Evolutionary conservation across 2,329 filamentous ascomycete genomes (phyloP).

Genomic region (Bipolaris zeicola): DNA sequence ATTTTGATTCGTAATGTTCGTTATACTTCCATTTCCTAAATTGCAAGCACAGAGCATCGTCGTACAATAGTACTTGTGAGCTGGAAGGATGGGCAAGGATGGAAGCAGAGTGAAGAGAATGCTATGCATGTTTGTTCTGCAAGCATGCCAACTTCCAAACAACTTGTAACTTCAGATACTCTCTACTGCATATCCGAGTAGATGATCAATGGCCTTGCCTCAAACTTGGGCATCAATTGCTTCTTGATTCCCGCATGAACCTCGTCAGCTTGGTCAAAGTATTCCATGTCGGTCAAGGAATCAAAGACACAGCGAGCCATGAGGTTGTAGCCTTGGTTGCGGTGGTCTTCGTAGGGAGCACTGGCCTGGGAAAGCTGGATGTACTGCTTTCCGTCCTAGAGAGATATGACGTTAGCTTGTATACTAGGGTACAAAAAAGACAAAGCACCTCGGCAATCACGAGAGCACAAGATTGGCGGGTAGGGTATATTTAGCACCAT

Average conservation of each 20-base stretch:
- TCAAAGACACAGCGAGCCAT: constrained; percentile 68
- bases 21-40: background rate
- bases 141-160: background rate
- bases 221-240: constrained; percentile 34
- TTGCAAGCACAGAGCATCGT: background rate
- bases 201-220: constrained; percentile 34
- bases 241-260: constrained; percentile 60
- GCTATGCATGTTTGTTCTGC: background rate
- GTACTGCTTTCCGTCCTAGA: constrained; percentile 72
- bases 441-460: background rate
- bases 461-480: background rate
- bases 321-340: constrained; percentile 69
- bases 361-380: constrained; percentile 65
- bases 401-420: constrained; percentile 14
- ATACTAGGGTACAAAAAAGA: constrained; percentile 1
- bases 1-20: background rate
- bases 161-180: background rate
- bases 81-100: background rate
- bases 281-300: constrained; percentile 70
- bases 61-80: background rate
- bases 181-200: constrained; percentile 30
- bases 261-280: constrained; percentile 67
- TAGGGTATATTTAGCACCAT: constrained; percentile 4
- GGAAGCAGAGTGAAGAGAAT: background rate
- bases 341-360: constrained; percentile 61